These are phyloP conservation scores for Carex scoparia DNA, from an alignment of 176 grass and related monocot genomes.

Conservation along the genomic window DNA sequence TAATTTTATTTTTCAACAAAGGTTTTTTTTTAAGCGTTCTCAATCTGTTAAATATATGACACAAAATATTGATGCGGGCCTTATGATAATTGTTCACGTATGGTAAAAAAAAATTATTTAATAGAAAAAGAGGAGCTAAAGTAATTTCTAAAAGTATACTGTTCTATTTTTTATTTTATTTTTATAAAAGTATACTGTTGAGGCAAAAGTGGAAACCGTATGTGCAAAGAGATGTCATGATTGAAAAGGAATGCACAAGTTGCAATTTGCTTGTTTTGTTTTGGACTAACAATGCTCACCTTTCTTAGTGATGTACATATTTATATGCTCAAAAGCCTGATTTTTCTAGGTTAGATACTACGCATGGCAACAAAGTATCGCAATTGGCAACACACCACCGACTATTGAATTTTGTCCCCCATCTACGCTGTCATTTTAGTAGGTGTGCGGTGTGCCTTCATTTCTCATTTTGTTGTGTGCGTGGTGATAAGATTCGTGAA, in stretches of 20 bases:
- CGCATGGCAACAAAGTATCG: conserved; percentile 3
- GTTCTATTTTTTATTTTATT: too few relatives aligned
- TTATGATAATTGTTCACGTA: too few relatives aligned
- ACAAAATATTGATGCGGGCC: too few relatives aligned
- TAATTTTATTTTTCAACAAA: too few relatives aligned
- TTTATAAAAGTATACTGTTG: background rate
- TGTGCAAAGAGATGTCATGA: background rate
- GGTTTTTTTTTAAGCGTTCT: too few relatives aligned
- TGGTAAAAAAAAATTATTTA: background rate
- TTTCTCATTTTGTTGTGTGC: background rate
- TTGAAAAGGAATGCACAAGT: background rate
- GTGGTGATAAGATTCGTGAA: too few relatives aligned
- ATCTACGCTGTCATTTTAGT: background rate
- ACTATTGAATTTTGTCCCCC: background rate
- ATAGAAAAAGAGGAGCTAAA: background rate
- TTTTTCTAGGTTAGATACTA: background rate
- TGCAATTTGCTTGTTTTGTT: background rate
- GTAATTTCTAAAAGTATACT: background rate
- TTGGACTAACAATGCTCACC: background rate
- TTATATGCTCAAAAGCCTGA: background rate
- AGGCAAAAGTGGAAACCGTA: background rate
- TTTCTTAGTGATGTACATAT: background rate
- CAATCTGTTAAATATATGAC: too few relatives aligned
- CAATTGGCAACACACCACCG: background rate
- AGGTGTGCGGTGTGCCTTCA: background rate